Conservation (phyloP, 2,329 filamentous ascomycete genomes). For the Xylariaceae sp. region DNA sequence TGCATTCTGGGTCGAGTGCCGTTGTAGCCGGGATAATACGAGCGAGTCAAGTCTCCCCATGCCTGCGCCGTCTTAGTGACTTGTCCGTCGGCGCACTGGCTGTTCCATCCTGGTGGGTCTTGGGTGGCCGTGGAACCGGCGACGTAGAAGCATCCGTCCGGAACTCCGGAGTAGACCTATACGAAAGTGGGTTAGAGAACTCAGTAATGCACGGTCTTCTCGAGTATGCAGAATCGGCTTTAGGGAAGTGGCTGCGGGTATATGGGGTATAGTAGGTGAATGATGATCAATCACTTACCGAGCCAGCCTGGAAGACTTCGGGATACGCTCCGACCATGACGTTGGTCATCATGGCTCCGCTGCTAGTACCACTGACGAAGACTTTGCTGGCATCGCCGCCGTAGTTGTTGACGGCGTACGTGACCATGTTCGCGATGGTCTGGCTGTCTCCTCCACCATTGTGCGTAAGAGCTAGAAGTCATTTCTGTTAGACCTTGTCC, state of each 20-base stretch:
- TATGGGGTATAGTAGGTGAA: too few species aligned
- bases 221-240: too few species aligned
- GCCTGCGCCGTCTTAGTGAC: constrained; percentile 37
- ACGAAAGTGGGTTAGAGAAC: too few species aligned
- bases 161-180: constrained; percentile 47
- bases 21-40: constrained; percentile 50
- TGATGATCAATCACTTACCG: too few species aligned
- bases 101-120: constrained; percentile 47
- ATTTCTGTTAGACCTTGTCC: not conserved
- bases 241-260: too few species aligned
- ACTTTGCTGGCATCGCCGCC: constrained; percentile 30
- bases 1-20: constrained; percentile 39
- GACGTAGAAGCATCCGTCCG: constrained; percentile 33
- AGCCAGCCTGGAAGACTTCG: constrained; percentile 43
- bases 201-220: too few species aligned
- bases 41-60: constrained; percentile 39
- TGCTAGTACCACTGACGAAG: constrained; percentile 29
- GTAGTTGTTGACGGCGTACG: constrained; percentile 31
- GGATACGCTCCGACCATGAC: constrained; percentile 47
- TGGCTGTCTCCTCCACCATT: constrained; percentile 39
- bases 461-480: constrained; percentile 27
- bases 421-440: constrained; percentile 37
- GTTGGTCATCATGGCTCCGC: constrained; percentile 33
- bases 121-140: constrained; percentile 36
- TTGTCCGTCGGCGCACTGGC: constrained; percentile 49